Evolutionary conservation across 768 basidiomycete species (phyloP).

Genomic region (Serendipita sp.): DNA sequence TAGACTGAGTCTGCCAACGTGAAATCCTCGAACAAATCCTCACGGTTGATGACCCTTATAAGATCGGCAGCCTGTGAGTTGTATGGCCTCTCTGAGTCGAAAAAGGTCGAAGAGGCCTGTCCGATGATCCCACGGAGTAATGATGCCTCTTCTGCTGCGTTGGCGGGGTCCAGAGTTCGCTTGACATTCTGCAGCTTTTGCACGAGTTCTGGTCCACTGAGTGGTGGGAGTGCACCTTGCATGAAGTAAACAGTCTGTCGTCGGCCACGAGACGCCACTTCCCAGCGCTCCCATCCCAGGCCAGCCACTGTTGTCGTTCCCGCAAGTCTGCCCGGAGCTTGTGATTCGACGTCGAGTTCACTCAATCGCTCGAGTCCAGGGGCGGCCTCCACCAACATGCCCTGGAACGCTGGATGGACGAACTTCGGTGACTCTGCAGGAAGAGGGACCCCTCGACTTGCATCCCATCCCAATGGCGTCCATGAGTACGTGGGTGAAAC

Average conservation of each 20-base stretch:
- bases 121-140: not conserved
- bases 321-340: not conserved
- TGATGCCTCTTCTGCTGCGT: not conserved
- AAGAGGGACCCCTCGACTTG: not conserved
- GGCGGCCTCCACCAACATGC: not conserved
- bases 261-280: slow-evolving; percentile 2
- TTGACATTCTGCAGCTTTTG: not conserved
- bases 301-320: not conserved
- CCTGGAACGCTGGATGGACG: not conserved
- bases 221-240: slow-evolving; percentile 6
- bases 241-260: slow-evolving; percentile 7
- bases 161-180: not conserved
- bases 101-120: slow-evolving; percentile 1
- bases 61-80: slow-evolving; percentile 2
- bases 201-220: not conserved
- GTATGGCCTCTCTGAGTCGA: slow-evolving; percentile 1
- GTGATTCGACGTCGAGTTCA: slow-evolving; percentile 3
- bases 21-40: slow-evolving; percentile 5
- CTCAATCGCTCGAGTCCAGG: slow-evolving; percentile 3
- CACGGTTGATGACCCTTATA: not conserved
- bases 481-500: slow-evolving; percentile 3
- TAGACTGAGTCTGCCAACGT: slow-evolving; percentile 1
- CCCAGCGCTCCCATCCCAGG: not conserved
- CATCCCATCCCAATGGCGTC: slow-evolving; percentile 1
- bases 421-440: not conserved